Conservation (phyloP, 805 yeast genomes). For the Yarrowia deformans region DNA sequence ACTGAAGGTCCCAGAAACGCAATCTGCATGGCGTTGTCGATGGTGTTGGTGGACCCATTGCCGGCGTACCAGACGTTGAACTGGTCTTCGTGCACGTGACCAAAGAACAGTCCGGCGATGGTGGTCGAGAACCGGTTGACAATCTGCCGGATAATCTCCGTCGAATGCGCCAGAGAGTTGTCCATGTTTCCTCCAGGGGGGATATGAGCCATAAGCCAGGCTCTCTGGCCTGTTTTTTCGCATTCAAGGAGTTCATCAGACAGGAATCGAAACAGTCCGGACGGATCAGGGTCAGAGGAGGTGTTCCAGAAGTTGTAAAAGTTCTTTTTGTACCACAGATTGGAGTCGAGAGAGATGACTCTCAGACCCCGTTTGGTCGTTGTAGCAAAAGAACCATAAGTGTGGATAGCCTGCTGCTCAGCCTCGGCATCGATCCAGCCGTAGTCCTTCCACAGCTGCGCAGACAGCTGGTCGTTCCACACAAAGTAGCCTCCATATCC, state of each 20-base stretch:
- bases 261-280: slow-evolving; percentile 68
- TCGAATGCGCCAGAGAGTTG: slow-evolving; percentile 68
- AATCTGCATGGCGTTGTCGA: slow-evolving; percentile 57
- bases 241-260: slow-evolving; percentile 67
- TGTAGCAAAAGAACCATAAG: slow-evolving; percentile 67
- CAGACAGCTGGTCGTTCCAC: slow-evolving; percentile 59
- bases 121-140: slow-evolving; percentile 70
- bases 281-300: slow-evolving; percentile 61
- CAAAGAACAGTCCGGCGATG: slow-evolving; percentile 72
- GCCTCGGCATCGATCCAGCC: slow-evolving; percentile 55
- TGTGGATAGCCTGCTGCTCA: slow-evolving; percentile 50
- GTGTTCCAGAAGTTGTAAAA: slow-evolving; percentile 60
- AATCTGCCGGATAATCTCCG: slow-evolving; percentile 62
- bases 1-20: slow-evolving; percentile 73
- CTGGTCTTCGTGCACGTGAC: slow-evolving; percentile 75
- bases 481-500: slow-evolving; percentile 55
- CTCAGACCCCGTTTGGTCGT: slow-evolving; percentile 65
- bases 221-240: slow-evolving; percentile 65
- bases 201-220: slow-evolving; percentile 77
- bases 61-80: slow-evolving; percentile 64
- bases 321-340: slow-evolving; percentile 70
- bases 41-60: slow-evolving; percentile 52
- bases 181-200: slow-evolving; percentile 58
- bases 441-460: slow-evolving; percentile 57
- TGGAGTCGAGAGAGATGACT: slow-evolving; percentile 69